Percentiles rank a stretch among this genome's conserved stretches.
These are phyloP conservation scores for Aspergillus phoenicis DNA, from an alignment of 2,329 filamentous ascomycete species.

Conservation along the genomic window DNA sequence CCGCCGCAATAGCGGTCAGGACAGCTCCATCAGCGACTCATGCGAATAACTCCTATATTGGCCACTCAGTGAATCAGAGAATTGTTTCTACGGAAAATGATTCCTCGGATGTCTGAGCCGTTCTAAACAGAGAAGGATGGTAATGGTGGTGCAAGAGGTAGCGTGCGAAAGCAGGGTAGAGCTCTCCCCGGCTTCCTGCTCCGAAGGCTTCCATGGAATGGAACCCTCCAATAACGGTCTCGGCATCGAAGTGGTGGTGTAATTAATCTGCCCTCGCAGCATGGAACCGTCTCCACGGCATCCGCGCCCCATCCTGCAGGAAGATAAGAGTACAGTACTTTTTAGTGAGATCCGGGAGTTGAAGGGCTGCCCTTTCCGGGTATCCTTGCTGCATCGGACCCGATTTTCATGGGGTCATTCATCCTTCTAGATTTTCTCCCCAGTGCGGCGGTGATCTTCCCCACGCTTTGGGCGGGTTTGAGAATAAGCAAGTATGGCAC, in stretches of 20 bases:
- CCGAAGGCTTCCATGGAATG: slow-evolving; percentile 12
- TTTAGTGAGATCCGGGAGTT: not conserved
- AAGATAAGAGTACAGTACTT: slow-evolving; percentile 2
- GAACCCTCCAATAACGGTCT: slow-evolving; percentile 20
- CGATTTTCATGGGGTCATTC: slow-evolving; percentile 11
- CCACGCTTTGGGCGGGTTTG: slow-evolving; percentile 7
- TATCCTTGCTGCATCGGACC: slow-evolving; percentile 16
- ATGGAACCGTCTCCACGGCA: slow-evolving; percentile 14
- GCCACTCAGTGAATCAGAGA: not conserved
- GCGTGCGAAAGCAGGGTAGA: not conserved
- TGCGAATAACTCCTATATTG: not conserved
- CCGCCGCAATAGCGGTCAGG: slow-evolving; percentile 11
- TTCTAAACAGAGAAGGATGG: not conserved
- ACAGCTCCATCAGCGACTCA: not conserved
- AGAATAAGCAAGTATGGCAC: not conserved
- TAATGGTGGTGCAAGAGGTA: not conserved
- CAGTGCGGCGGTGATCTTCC: slow-evolving; percentile 1
- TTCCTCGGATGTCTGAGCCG: not conserved
- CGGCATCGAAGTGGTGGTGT: slow-evolving; percentile 24
- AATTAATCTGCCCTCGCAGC: slow-evolving; percentile 18
- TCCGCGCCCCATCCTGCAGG: slow-evolving; percentile 16
- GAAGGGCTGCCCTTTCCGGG: slow-evolving; percentile 1
- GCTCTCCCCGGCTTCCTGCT: slow-evolving; percentile 12
- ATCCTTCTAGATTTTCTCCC: slow-evolving; percentile 12
- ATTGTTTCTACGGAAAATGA: not conserved